Evolutionary conservation across 768 basidiomycete genomes (phyloP), one percentile per base, ranked within the genome.

Genomic region (Collybia nuda): DNA sequence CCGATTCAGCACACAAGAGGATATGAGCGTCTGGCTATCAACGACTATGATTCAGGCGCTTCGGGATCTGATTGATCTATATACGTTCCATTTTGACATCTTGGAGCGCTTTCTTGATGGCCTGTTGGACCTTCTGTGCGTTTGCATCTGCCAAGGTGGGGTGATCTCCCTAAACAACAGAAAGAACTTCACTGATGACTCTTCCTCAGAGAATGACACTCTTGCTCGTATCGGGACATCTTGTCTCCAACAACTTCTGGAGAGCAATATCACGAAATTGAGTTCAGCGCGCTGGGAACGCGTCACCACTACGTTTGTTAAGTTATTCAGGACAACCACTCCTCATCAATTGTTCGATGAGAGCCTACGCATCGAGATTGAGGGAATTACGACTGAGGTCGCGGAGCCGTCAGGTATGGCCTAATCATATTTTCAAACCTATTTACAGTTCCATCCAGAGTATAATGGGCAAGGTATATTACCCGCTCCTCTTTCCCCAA

Each of bases 41-140:
- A 97, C 97, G 12, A 99, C 97, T 2, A 94, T 99, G 90, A 97
- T 98, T 44, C 94, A 98, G 64, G 97, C 97, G 0, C 79, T 99
- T 40, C 85, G 97, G 40, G 90, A 98, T 67, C 78, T 98, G 54
- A 90, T 99, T 51, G 93, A 96, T 63, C 80, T 99, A 18, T 99
- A 95, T 65, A 95, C 97, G 1, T 91, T 85, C 71, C 94, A 93
- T 73, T 98, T 98, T 64, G 87, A 91, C 46, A 92, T 85, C 14
- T 67, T 99, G 60, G 91, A 94, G 57, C 81, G 90, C 32, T 90
- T 90, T 67, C 74, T 98, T 35, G 97, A 98, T 61, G 92, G 93
- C n/a, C 72, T 99, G 12, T 66, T 99, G 56, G 96, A 98, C 60
- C 73, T 99, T 24, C 71, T 99, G 6, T 93, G 92, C 66, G 86